Base-by-base conservation (phyloP, 2,329 filamentous ascomycete genomes). In the Claviceps arundinis region DNA sequence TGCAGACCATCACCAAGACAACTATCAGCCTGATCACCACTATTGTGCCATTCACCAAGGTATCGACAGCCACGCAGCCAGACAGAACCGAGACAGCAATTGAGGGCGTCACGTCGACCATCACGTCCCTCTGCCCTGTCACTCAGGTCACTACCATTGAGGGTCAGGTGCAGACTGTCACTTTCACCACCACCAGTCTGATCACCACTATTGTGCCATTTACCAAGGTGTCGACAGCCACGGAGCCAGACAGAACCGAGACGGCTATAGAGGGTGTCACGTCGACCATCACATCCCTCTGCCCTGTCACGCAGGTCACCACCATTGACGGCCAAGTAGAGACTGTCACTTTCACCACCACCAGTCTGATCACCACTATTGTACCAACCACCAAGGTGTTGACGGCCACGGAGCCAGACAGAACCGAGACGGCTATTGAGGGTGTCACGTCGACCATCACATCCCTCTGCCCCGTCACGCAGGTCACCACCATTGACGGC, bases 61-160 rank as follows among this genome's bases (percentile, higher is more conserved):
- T 19, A 19, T 19, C 19, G 19, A 66, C 62, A 0, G 60, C 61
- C 9, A 64, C 69, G 7, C 50, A 53, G 6, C 52, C 54, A 9
- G 61, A 61, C 17, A 63, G 62, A 37, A 70, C 66, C 1, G 52
- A 63, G 50, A 67, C 64, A 0, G 60, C 61, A 1, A 54, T 50
- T 5, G 52, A 62, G 55, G 61, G 67, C 16, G 63, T 61, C 17
- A 67, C 69, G 58, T 66, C 62, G 4, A 73, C 70, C 24, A 50
- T 68, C 40, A 75, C 73, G 13, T 66, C 64, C 17, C 62, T 73
- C 11, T 71, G 68, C 59, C 70, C 72, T 7, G 58, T 73, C 5
- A 70, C 67, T 0, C 41, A 56, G 34, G 52, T 56, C 19, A 57
- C 56, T 1, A 54, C 54, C 1, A 61, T 58, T 47, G 50, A 14